These are phyloP conservation scores for Helicocarpus griseus DNA, from an alignment of 2,329 filamentous ascomycete genomes.

Conservation along the genomic window DNA sequence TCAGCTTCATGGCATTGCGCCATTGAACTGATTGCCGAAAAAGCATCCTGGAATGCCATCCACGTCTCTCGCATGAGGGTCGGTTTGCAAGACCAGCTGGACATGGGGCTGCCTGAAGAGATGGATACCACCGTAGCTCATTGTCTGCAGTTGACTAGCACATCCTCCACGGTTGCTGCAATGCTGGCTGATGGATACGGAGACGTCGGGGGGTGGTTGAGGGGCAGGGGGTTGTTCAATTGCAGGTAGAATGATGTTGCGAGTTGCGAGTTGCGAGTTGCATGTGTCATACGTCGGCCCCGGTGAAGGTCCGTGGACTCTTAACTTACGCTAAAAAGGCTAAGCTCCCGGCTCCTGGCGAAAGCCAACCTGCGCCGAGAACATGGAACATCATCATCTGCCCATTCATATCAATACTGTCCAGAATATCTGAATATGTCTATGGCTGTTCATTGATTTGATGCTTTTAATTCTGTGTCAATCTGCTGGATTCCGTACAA, in stretches of 20 bases:
- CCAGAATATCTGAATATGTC: no score
- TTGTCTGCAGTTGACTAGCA: constrained; percentile 1
- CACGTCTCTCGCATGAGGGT: constrained; percentile 13
- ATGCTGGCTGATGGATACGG: not conserved
- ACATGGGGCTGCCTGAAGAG: constrained; percentile 1
- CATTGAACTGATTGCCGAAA: constrained; percentile 25
- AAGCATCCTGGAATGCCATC: constrained; percentile 28
- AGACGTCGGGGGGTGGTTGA: not conserved
- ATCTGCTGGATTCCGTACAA: no score
- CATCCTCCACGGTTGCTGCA: not conserved
- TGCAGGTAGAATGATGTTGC: not conserved
- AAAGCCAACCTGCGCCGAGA: no score
- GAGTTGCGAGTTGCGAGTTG: not conserved
- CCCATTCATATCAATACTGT: no score
- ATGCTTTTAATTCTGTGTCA: no score
- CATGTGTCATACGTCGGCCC: not conserved
- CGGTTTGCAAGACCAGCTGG: not conserved
- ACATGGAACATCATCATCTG: no score
- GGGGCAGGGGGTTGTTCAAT: not conserved
- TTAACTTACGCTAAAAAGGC: not conserved
- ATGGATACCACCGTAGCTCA: constrained; percentile 1
- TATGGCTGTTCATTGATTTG: no score
- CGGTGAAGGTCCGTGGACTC: not conserved
- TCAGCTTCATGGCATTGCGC: constrained; percentile 20
- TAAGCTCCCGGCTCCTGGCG: constrained; percentile 2